Conservation (phyloP, 2,329 filamentous ascomycete genomes). For the Alternaria sp. region DNA sequence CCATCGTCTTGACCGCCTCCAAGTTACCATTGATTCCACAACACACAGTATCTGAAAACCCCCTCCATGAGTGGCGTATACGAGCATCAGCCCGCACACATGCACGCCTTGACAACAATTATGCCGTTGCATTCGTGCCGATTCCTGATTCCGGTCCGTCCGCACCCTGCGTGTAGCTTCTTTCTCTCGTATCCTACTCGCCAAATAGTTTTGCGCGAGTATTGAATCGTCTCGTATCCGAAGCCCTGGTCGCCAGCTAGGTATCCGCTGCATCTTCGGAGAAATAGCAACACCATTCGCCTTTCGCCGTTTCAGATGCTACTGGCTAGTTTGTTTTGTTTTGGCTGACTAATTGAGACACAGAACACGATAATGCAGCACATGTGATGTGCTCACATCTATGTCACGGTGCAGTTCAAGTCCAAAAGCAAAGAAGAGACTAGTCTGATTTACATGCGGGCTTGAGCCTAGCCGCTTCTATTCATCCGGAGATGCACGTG, state of each 20-base stretch:
- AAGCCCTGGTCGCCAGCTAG: constrained; percentile 4
- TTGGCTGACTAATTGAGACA: neutral
- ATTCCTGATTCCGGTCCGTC: constrained; percentile 9
- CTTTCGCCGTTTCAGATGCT: constrained; percentile 5
- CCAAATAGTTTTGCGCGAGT: constrained; percentile 3
- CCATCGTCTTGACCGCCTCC: constrained; percentile 7
- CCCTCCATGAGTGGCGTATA: constrained; percentile 14
- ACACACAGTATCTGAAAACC: constrained; percentile 3
- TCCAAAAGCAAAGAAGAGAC: constrained; percentile 12
- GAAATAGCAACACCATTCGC: constrained; percentile 8
- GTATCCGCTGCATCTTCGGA: constrained; percentile 11
- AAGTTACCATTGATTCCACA: constrained; percentile 6
- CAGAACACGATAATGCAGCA: neutral
- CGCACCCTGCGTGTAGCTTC: constrained; percentile 19
- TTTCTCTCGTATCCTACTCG: constrained; percentile 5
- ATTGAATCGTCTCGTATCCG: constrained; percentile 6
- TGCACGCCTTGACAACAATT: constrained; percentile 18
- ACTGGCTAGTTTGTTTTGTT: neutral
- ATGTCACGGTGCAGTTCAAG: constrained; percentile 4
- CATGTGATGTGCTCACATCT: neutral
- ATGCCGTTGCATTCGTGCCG: constrained; percentile 4
- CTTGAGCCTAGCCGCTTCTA: constrained; percentile 8
- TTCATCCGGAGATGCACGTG: neutral
- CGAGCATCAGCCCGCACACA: constrained; percentile 20
- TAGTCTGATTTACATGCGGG: neutral